Evolutionary conservation across 1,284 basidiomycete species (phyloP).

Genomic region (Cryptococcus sp.): DNA sequence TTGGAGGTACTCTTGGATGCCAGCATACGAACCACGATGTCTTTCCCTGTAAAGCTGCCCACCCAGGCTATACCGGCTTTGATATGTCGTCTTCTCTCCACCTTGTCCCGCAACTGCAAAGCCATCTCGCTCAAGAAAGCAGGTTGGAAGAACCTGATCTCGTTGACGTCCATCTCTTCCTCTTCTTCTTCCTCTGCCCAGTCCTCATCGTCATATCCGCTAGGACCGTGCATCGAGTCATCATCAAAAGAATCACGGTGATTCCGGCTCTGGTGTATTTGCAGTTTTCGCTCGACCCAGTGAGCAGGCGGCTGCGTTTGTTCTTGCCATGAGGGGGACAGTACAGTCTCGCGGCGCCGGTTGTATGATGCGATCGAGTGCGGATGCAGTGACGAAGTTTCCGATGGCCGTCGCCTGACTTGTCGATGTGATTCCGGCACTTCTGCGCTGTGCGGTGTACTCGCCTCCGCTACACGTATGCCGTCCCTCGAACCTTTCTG

Average conservation of each 20-base stretch:
- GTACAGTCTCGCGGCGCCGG: slow-evolving; percentile 15
- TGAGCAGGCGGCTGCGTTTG: slow-evolving; percentile 38
- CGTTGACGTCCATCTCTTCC: slow-evolving; percentile 64
- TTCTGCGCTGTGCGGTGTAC: neutral
- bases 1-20: slow-evolving; percentile 7
- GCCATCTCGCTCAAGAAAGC: slow-evolving; percentile 84
- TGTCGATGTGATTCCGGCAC: neutral
- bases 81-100: slow-evolving; percentile 80
- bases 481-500: neutral
- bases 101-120: slow-evolving; percentile 79
- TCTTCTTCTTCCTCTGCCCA: slow-evolving; percentile 58
- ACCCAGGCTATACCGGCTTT: slow-evolving; percentile 87
- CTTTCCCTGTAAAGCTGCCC: slow-evolving; percentile 84
- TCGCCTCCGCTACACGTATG: neutral
- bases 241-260: slow-evolving; percentile 53
- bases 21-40: slow-evolving; percentile 73
- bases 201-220: slow-evolving; percentile 37
- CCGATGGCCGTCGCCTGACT: slow-evolving; percentile 24
- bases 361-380: slow-evolving; percentile 13
- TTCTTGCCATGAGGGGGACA: slow-evolving; percentile 40
- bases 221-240: slow-evolving; percentile 15
- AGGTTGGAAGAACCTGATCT: slow-evolving; percentile 79
- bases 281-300: slow-evolving; percentile 51
- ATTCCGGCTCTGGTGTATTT: slow-evolving; percentile 41
- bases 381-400: slow-evolving; percentile 26